A percentile compares a stretch with the other conserved stretches of the same genome.
Conservation (phyloP, 208 protist genomes). For the Tritrichomonas foetus region DNA sequence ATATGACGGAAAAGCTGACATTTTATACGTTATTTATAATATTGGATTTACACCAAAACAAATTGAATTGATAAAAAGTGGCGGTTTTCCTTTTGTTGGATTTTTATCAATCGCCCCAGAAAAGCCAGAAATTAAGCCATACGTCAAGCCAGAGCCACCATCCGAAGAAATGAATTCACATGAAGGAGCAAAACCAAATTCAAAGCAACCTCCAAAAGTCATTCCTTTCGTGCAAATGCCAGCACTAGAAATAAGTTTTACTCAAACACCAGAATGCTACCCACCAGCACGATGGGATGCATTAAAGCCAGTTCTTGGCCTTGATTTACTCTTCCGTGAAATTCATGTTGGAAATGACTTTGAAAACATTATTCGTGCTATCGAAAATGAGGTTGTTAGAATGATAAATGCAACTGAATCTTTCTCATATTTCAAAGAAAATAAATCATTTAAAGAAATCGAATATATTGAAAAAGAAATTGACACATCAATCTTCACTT, state of each 20-base stretch:
- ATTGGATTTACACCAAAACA: not conserved
- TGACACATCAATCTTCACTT: not conserved
- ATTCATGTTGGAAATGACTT: not conserved
- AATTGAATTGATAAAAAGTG: not conserved
- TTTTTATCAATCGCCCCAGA: not conserved
- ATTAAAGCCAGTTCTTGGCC: not conserved
- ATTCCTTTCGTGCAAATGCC: not conserved
- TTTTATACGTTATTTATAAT: not conserved
- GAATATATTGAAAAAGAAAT: not conserved
- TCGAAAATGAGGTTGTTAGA: not conserved
- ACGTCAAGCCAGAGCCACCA: no score
- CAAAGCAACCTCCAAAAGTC: not conserved
- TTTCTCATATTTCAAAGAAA: not conserved
- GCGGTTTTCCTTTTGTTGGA: not conserved
- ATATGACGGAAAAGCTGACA: slow-evolving; percentile 13
- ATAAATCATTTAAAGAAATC: not conserved
- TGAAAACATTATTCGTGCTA: not conserved
- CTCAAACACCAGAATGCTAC: not conserved
- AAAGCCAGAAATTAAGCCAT: no score
- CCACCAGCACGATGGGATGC: not conserved
- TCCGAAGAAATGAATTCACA: no score
- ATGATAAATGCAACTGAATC: not conserved
- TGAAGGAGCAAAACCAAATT: not conserved
- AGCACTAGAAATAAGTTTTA: not conserved
- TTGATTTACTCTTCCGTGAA: not conserved